Conservation (phyloP, 805 yeast species). For the Wickerhamiella shivajii region DNA sequence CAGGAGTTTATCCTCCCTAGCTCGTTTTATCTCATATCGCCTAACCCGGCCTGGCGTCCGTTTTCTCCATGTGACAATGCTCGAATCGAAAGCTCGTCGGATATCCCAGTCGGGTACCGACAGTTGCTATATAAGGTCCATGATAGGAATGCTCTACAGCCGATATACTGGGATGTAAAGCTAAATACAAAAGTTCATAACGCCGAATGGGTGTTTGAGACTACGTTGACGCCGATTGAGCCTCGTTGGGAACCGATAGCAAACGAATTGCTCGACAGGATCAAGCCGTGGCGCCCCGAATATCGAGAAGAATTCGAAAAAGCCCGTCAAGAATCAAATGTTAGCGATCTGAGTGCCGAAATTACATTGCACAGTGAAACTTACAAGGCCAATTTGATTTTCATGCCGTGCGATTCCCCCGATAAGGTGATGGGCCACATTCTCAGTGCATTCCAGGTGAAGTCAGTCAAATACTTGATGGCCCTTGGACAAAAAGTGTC, state of each 20-base stretch:
- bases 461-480: constrained; percentile 11
- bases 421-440: constrained; percentile 1
- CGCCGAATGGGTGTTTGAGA: constrained; percentile 27
- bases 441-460: constrained; percentile 5
- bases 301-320: constrained; percentile 18
- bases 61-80: constrained; percentile 26
- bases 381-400: not conserved
- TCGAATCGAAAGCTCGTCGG: constrained; percentile 5
- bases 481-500: constrained; percentile 16
- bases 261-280: constrained; percentile 13
- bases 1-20: constrained; percentile 2
- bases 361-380: not conserved
- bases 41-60: constrained; percentile 24
- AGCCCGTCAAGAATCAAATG: constrained; percentile 19
- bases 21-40: constrained; percentile 4
- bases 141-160: constrained; percentile 17
- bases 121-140: constrained; percentile 20
- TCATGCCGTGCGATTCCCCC: not conserved
- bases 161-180: constrained; percentile 27
- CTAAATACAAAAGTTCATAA: constrained; percentile 23
- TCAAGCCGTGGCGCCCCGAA: constrained; percentile 19
- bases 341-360: constrained; percentile 5
- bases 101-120: constrained; percentile 22
- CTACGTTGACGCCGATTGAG: constrained; percentile 24
- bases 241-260: constrained; percentile 21